Evolutionary conservation across 495 filamentous ascomycete genomes (phyloP).

Genomic region (Aspergillus homomorphus): DNA sequence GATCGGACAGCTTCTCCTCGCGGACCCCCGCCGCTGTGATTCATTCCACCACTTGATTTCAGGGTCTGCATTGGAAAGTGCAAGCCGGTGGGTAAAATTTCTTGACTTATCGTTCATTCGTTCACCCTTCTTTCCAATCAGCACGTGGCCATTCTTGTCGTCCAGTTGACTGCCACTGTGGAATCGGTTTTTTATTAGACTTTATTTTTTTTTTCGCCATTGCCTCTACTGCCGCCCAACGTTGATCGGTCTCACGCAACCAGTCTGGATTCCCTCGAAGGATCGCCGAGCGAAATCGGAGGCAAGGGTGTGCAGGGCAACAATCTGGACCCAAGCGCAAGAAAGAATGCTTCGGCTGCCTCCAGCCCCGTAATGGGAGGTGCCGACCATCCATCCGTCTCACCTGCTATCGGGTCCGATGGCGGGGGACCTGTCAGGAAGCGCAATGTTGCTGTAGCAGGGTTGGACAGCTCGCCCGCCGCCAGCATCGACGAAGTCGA

Average conservation of each 20-base stretch:
- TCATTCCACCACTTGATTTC: background rate
- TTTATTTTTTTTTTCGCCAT: background rate
- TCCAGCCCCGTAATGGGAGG: slow-evolving; percentile 46
- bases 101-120: background rate
- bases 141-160: background rate
- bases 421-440: slow-evolving; percentile 39
- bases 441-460: slow-evolving; percentile 44
- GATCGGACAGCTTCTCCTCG: slow-evolving; percentile 19
- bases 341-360: slow-evolving; percentile 40
- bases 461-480: slow-evolving; percentile 65
- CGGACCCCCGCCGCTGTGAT: slow-evolving; percentile 1
- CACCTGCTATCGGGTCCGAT: slow-evolving; percentile 33
- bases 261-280: slow-evolving; percentile 43
- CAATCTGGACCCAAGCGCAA: slow-evolving; percentile 25
- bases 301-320: slow-evolving; percentile 32
- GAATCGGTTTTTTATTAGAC: background rate
- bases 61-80: background rate
- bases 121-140: background rate
- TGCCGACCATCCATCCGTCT: slow-evolving; percentile 35
- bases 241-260: slow-evolving; percentile 15
- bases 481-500: slow-evolving; percentile 68
- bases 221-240: background rate
- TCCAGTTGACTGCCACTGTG: background rate
- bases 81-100: background rate
- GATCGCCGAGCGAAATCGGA: slow-evolving; percentile 38